Base-by-base conservation (phyloP, 352 stramenopile species). In the Pythium insidiosum region DNA sequence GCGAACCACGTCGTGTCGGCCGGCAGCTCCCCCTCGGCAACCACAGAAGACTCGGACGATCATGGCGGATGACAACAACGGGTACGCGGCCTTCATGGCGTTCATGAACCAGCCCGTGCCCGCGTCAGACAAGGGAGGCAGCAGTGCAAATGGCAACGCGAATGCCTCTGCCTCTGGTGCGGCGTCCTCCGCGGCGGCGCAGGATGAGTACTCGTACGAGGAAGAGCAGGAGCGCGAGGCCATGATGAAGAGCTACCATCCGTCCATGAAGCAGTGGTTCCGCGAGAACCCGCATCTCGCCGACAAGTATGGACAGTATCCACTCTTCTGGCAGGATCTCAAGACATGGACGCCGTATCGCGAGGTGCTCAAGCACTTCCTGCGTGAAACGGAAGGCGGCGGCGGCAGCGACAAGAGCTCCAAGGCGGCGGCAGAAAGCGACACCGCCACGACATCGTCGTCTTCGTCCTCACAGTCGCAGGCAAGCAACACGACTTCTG, bases 321-420 rank as follows among this genome's bases (percentile, higher is more conserved):
- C 92, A 28, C 53, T 88, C 15, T 96, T 98, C 52, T 98, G 92
- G 92, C 90, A 97, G 63, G 93, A 98, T 61, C 70, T 98, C 20
- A 83, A 97, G 54, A 89, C 75, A 35, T 98, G 94, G 94, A 55
- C 61, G 29, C 87, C 85, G 46, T 97, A 96, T 63, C 94, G 91
- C 22, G 83, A 96, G 42, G 80, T 96, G 28, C 66, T 95, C 9
- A 93, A 95, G 54, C 61, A 77, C 47, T 98, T 91, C 58, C 69
- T 98, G 43, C 78, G 72, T 40, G 77, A 82, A 40, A 92, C 66
- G 21, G 71, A 89, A 50, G 57, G 51, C 36, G 30, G 41, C 15
- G 50, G 53, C 19, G 24, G 48, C 47, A 74, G 46, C 28, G 50
- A 66, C 12, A 49, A n/a, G 2, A 33, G 15, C 28, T 29, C n/a